Evolutionary conservation across 768 basidiomycete species (phyloP), one percentile per base, ranked within the genome.

Genomic region (Piloderma croceum): DNA sequence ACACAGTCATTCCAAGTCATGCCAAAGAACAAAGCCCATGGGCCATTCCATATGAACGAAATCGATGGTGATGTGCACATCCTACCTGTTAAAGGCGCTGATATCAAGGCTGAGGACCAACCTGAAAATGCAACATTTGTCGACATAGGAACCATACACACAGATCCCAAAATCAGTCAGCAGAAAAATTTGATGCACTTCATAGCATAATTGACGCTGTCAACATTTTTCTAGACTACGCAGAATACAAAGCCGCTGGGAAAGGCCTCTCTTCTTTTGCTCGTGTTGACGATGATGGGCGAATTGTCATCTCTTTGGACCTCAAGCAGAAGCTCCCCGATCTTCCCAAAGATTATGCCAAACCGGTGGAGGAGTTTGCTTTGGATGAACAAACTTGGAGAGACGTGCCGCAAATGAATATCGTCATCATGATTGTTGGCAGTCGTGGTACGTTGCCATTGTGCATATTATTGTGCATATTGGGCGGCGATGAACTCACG

Each of bases 391-490:
- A 41, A 19, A 49, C 58, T 24, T 68, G 65, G 64, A 54, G 46
- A 19, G 48, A 59, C 21, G 64, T 58, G 36, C 73, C 73, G 7
- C 42, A 43, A 7, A 54, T 83, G 56, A 77, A 67, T 46, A 75
- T 83, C 25, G 73, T 81, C 25, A 74, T 83, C 33, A 77, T 80
- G 73, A 77, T 83, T 34, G 79, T 81, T 17, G 81, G 81, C 6
- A 78, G 76, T 46, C 63, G 81, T 49, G 80, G 79, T 73, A 48
- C 19, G 68, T 53, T 9, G 24, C 21, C 13, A 9, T 23, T 6
- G 10, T 24, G 2, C 18, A 10, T 18, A 18, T 39, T 5, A 31
- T 27, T 27, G 15, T 32, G 34, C 6, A 18, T 25, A 20, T 17
- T 38, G 31, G 9, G 13, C 41, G 27, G 27, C 15, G 17, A 23